Evolutionary conservation across 2,329 filamentous ascomycete genomes (phyloP), one percentile per base, ranked within the genome.

Genomic region (Ophiostoma tasmaniense): DNA sequence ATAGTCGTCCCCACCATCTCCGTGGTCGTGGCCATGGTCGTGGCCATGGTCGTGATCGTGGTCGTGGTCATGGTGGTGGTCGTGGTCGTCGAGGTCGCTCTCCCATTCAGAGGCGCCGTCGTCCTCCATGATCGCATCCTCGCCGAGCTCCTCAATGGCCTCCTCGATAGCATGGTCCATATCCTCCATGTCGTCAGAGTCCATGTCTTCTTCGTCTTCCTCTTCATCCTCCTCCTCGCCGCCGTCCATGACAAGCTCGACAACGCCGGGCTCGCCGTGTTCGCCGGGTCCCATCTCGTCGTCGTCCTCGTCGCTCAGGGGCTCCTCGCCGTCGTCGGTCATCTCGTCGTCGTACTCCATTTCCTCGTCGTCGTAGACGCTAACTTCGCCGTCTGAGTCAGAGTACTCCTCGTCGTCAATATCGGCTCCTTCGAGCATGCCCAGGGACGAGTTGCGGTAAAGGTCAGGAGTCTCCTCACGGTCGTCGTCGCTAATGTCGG

Each of bases 401-500:
- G 91, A 92, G 66, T 92, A 93, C 55, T 73, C 70, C n/a, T 71
- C 70, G 72, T 94, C 92, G 71, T 91, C 89, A 71, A 93, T 90
- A 70, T 90, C 87, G 66, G 89, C 87, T 73, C 91, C 89, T 77
- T 98, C 95, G 67, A 97, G 89, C 88, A 98, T 96, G 66, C 95
- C 94, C 28, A 99, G 83, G 1, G 96, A 92, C 1, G 95, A 98
- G 78, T 98, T 97, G 67, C 96, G 90, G 81, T 97, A 98, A 25
- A 99, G 84, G 79, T 99, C 95, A 37, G 96, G 95, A 5, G 96
- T 99, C 77, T 98, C 95, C 78, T 97, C 93, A 62, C 93, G 89
- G 69, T 92, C 89, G 71, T 93, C 91, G 71, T 93, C 91, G 55
- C 93, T 91, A 66, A 93, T 82, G 72, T 97, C 93, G 13, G 94